Evolutionary conservation across 2,329 filamentous ascomycete species (phyloP), one percentile per base, ranked within the genome.

Genomic region (Trichophyton simii): DNA sequence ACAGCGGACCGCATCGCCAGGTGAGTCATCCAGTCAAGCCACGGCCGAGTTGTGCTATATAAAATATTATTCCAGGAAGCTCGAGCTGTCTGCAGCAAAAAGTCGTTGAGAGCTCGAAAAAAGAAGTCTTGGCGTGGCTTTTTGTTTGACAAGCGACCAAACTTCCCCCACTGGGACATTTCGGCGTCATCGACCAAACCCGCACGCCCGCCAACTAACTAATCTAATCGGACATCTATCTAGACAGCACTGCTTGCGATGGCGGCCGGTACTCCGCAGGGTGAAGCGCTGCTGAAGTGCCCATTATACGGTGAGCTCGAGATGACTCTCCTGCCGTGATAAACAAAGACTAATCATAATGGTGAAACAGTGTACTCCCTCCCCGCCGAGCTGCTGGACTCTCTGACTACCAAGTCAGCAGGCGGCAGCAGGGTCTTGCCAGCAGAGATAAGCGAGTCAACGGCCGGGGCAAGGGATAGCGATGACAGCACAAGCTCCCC

Each of bases 291-390:
- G 6, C 63, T 81, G 36, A 78, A 76, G 67, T 76, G 76, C 46
- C 78, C 79, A 38, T 69, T 82, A 28, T 82, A 82, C 69, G 76
- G 78, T 80, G 63, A 54, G 73, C 13, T 31, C 50, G n/a, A 13
- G n/a, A 15, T 22, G 42, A 15, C 7, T 5, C 6, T 22, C 34
- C 52, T 3, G 25, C 5, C 6, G 41, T n/a, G 31, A 3, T 38
- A 20, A 11, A 38, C 9, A 36, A 36, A 13, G 34, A 13, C 15
- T 13, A 63, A 50, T 20, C 20, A 25, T 20, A 20, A n/a, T 44
- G n/a, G n/a, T 15, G 15, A 5, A n/a, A 34, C 62, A 91, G 88
- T 92, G 62, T 96, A 91, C 73, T 87, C 95, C 72, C 82, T 96
- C 25, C 89, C 90, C 0, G 78, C 81, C 63, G 83, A 91, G 71